Percentiles rank a stretch among this genome's conserved stretches.
These are phyloP conservation scores for Rosellinia necatrix DNA, from an alignment of 2,329 filamentous ascomycete genomes.

Conservation along the genomic window DNA sequence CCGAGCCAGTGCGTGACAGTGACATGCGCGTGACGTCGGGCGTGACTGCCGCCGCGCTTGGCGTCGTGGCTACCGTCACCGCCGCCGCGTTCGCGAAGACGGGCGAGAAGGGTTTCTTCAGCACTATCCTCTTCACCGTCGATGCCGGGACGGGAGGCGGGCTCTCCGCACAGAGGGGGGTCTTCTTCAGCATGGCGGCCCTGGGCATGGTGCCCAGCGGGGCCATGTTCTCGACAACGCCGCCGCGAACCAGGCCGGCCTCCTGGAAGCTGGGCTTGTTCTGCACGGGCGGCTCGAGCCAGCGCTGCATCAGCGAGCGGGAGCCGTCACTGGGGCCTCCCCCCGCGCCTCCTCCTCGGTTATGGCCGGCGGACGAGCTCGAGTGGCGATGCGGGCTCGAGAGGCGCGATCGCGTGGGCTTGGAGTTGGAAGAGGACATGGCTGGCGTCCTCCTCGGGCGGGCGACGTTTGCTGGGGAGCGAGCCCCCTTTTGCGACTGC, in stretches of 20 bases:
- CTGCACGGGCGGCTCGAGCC: slow-evolving; percentile 64
- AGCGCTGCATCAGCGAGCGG: slow-evolving; percentile 58
- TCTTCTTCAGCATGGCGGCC: slow-evolving; percentile 61
- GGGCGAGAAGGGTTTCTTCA: slow-evolving; percentile 37
- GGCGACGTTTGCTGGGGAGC: slow-evolving; percentile 31
- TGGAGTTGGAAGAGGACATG: slow-evolving; percentile 36
- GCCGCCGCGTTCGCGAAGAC: slow-evolving; percentile 4
- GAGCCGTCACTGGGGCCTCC: slow-evolving; percentile 46
- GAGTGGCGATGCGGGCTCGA: slow-evolving; percentile 54
- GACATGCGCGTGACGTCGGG: slow-evolving; percentile 33
- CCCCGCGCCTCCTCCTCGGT: slow-evolving; percentile 25
- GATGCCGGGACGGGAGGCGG: slow-evolving; percentile 20
- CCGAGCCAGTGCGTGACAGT: slow-evolving; percentile 22
- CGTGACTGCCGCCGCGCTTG: slow-evolving; percentile 38
- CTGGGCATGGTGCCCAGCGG: slow-evolving; percentile 76
- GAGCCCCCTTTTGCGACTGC: slow-evolving; percentile 36
- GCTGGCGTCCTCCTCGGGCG: slow-evolving; percentile 11
- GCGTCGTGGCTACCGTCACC: slow-evolving; percentile 20
- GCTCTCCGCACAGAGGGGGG: slow-evolving; percentile 42
- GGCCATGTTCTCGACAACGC: slow-evolving; percentile 82
- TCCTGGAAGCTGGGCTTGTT: slow-evolving; percentile 77
- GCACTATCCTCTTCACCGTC: slow-evolving; percentile 38
- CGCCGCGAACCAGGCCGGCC: slow-evolving; percentile 71
- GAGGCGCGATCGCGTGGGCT: slow-evolving; percentile 55
- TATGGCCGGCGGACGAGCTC: slow-evolving; percentile 42